phyloP scores from a whole-genome alignment of 2,329 filamentous ascomycete genomes.

The Apiospora hydei region DNA sequence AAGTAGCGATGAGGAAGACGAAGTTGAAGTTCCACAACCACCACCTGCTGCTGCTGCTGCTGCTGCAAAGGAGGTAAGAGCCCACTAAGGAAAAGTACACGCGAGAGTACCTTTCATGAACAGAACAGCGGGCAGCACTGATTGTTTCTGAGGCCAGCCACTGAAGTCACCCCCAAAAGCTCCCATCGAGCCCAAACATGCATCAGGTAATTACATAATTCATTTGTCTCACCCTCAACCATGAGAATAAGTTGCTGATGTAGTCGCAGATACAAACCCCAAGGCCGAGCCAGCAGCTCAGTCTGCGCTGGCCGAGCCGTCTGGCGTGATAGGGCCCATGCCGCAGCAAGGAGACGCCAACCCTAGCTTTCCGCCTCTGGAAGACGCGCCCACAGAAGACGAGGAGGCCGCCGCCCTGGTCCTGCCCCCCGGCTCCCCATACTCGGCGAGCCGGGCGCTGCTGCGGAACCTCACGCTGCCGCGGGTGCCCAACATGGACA shows the following conservation, averaged over 20 bases:
- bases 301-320: conserved; percentile 27
- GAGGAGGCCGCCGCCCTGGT: conserved; percentile 33
- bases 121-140: conserved; percentile 41
- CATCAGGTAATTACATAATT: conserved; percentile 31
- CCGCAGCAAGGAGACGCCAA: conserved; percentile 35
- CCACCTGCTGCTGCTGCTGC: conserved; percentile 27
- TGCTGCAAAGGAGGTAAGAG: conserved; percentile 42
- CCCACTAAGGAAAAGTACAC: conserved; percentile 28
- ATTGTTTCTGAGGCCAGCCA: conserved; percentile 43
- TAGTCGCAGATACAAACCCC: background rate
- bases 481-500: conserved; percentile 73
- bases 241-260: background rate
- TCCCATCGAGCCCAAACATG: conserved; percentile 29
- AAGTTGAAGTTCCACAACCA: conserved; percentile 34
- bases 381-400: conserved; percentile 38
- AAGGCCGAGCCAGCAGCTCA: conserved; percentile 25
- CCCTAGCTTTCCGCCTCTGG: conserved; percentile 41
- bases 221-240: rapidly evolving
- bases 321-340: conserved; percentile 40
- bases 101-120: conserved; percentile 27
- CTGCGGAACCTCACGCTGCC: conserved; percentile 79
- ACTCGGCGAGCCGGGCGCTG: conserved; percentile 68
- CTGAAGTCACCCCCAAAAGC: conserved; percentile 35
- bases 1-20: conserved; percentile 44
- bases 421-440: conserved; percentile 65